Conservation (phyloP, 1,284 basidiomycete species). For the Inonotus obliquus region DNA sequence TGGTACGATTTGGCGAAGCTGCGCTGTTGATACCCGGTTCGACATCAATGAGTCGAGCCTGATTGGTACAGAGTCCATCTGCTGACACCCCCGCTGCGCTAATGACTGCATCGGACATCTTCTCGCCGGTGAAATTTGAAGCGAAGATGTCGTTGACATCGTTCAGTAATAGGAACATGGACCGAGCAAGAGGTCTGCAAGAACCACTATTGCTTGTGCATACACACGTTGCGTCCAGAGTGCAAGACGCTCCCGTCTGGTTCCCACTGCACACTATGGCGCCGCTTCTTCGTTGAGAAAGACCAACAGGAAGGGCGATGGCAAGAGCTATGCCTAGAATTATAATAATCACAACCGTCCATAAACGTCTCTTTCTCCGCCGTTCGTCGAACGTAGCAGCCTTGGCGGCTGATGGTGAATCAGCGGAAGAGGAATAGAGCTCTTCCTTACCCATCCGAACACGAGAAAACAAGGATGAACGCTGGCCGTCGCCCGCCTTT, state of each 20-base stretch:
- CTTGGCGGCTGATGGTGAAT: slow-evolving; percentile 9
- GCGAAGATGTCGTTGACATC: slow-evolving; percentile 45
- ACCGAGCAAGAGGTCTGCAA: slow-evolving; percentile 53
- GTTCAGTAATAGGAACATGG: slow-evolving; percentile 44
- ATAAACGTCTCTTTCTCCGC: slow-evolving; percentile 29
- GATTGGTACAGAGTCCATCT: slow-evolving; percentile 42
- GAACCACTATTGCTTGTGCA: slow-evolving; percentile 43
- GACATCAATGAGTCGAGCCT: slow-evolving; percentile 54
- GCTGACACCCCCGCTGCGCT: slow-evolving; percentile 39
- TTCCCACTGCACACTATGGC: slow-evolving; percentile 35
- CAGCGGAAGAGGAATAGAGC: not conserved
- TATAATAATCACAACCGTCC: slow-evolving; percentile 31
- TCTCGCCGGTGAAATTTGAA: slow-evolving; percentile 39
- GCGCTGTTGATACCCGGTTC: slow-evolving; percentile 38
- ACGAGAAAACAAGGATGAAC: slow-evolving; percentile 1
- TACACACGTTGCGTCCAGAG: slow-evolving; percentile 57
- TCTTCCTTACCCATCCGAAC: slow-evolving; percentile 8
- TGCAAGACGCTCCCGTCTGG: slow-evolving; percentile 45
- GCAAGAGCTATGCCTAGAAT: slow-evolving; percentile 34
- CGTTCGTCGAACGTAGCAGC: slow-evolving; percentile 13
- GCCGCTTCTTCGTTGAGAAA: slow-evolving; percentile 29
- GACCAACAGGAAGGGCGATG: slow-evolving; percentile 37
- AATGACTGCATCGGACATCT: slow-evolving; percentile 47
- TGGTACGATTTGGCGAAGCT: slow-evolving; percentile 42
- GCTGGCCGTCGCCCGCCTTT: slow-evolving; percentile 10